These are phyloP conservation scores for Mariannaea sp. DNA, from an alignment of 2,329 filamentous ascomycete genomes.

Conservation along the genomic window DNA sequence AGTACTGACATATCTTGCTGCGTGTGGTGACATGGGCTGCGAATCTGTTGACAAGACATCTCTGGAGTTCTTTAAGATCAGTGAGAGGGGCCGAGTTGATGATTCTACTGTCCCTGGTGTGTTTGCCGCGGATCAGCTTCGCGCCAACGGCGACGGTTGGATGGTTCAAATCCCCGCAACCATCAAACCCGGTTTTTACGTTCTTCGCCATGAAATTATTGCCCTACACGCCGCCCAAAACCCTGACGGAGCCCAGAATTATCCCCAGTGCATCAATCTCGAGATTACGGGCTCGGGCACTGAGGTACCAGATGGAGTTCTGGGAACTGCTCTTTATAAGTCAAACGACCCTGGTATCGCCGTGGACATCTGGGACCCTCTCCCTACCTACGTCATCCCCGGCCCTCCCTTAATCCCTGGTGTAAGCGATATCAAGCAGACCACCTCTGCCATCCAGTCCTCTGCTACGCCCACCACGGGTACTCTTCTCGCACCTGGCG, in stretches of 20 bases:
- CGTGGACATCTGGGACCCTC: slow-evolving; percentile 41
- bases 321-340: slow-evolving; percentile 42
- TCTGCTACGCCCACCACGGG: slow-evolving; percentile 24
- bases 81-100: slow-evolving; percentile 56
- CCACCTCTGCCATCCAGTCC: slow-evolving; percentile 24
- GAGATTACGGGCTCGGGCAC: slow-evolving; percentile 50
- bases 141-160: slow-evolving; percentile 47
- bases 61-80: slow-evolving; percentile 70
- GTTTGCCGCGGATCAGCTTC: slow-evolving; percentile 49
- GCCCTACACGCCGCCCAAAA: slow-evolving; percentile 51
- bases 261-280: slow-evolving; percentile 58
- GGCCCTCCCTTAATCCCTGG: slow-evolving; percentile 37
- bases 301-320: slow-evolving; percentile 41
- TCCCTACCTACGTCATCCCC: slow-evolving; percentile 38
- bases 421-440: slow-evolving; percentile 27
- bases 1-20: slow-evolving; percentile 67
- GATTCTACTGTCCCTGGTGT: slow-evolving; percentile 49
- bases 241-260: slow-evolving; percentile 56
- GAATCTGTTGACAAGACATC: slow-evolving; percentile 56
- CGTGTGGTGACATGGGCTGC: slow-evolving; percentile 60
- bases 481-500: slow-evolving; percentile 17
- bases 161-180: slow-evolving; percentile 42
- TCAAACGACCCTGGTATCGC: slow-evolving; percentile 40
- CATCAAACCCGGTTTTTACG: slow-evolving; percentile 49
- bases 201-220: slow-evolving; percentile 58